Evolutionary conservation across 371 early-diverging fungal genomes (phyloP).

Genomic region (Mortierella sp.): DNA sequence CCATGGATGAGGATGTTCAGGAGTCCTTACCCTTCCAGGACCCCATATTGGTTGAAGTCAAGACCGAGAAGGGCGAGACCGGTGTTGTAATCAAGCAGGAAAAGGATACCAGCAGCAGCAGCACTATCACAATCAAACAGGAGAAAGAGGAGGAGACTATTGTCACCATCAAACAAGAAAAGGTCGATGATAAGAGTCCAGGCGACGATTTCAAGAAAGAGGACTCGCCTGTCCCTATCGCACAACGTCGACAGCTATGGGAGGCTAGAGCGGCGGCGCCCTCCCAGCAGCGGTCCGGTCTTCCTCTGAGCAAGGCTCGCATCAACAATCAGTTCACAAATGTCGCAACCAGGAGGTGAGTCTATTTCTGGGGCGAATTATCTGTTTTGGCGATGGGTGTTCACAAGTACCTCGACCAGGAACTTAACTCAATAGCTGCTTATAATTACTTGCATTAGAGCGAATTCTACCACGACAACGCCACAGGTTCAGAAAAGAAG

Average conservation of each 20-base stretch:
- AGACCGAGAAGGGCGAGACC: not conserved
- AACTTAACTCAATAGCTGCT: not conserved
- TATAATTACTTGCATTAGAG: not conserved
- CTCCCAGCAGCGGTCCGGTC: conserved; percentile 14
- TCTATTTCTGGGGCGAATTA: not conserved
- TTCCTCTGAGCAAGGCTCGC: conserved; percentile 35
- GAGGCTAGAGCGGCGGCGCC: conserved; percentile 34
- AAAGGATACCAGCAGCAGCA: not conserved
- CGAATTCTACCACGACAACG: not conserved
- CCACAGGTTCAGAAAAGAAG: conserved; percentile 24
- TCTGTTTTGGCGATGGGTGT: too few species aligned
- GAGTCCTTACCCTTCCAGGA: not conserved
- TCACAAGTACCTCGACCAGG: too few species aligned
- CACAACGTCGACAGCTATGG: conserved; percentile 46
- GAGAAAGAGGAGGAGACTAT: not conserved
- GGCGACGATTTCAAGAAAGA: conserved; percentile 16
- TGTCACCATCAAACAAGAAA: not conserved
- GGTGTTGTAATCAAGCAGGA: conserved; percentile 16
- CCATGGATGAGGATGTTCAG: conserved; percentile 14
- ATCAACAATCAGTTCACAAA: not conserved
- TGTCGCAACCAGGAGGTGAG: not conserved
- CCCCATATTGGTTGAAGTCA: not conserved
- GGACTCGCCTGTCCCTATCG: conserved; percentile 23
- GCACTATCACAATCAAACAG: not conserved
- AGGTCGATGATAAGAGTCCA: not conserved